Percentiles rank a stretch among this genome's conserved stretches.
Evolutionary conservation across 371 early-diverging fungal species (phyloP).

Genomic region (Apophysomyces elegans): DNA sequence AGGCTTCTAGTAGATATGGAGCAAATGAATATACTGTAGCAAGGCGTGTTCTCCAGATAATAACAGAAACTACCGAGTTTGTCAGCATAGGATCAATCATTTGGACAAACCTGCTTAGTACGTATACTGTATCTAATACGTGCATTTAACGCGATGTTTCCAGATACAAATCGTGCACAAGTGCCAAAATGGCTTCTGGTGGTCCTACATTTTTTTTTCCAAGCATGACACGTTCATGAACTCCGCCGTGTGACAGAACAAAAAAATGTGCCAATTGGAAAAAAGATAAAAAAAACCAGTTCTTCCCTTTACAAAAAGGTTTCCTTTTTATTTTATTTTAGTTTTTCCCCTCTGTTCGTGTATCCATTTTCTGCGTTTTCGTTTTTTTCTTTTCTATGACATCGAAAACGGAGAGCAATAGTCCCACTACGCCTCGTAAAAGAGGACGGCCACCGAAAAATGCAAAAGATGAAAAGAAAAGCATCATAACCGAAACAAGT

Average conservation of each 20-base stretch:
- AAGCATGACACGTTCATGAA: slow-evolving; percentile 4
- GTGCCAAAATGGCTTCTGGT: no score
- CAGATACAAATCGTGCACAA: no score
- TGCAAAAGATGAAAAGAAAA: slow-evolving; percentile 2
- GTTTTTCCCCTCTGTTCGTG: neutral
- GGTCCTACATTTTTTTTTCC: no score
- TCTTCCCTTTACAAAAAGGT: slow-evolving; percentile 1
- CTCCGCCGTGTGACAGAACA: slow-evolving; percentile 8
- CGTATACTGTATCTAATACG: no score
- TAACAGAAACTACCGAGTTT: no score
- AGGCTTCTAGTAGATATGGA: no score
- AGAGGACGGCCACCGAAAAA: slow-evolving; percentile 7
- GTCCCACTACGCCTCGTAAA: neutral
- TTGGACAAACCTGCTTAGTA: no score
- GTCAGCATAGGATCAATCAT: no score
- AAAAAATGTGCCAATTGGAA: slow-evolving; percentile 5
- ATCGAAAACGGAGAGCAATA: neutral
- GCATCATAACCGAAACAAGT: neutral
- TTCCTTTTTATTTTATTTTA: neutral
- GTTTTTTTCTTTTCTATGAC: neutral
- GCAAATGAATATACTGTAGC: no score
- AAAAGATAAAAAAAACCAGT: slow-evolving; percentile 10
- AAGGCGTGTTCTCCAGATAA: no score
- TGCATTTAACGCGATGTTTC: no score
- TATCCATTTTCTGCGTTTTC: no score